Evolutionary conservation across 1,139 yeast species (phyloP).

Genomic region (Geotrichum candidum): DNA sequence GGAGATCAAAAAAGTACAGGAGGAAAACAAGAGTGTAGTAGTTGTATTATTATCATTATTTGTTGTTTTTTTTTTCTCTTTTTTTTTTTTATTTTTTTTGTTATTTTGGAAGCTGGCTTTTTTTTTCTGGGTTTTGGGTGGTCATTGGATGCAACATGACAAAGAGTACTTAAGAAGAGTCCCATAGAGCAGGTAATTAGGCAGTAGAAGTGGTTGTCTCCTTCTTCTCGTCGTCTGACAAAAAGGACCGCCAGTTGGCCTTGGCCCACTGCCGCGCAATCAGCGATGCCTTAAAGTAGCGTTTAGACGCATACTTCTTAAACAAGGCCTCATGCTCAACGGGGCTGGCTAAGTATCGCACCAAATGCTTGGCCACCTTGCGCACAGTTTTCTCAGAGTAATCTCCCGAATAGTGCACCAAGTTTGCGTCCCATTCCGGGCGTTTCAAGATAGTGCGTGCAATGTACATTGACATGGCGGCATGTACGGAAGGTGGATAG

Average conservation of each 20-base stretch:
- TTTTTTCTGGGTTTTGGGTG: not conserved
- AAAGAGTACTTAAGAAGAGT: not conserved
- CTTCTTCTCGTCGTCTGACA: not conserved
- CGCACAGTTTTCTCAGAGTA: constrained; percentile 67
- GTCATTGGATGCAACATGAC: not conserved
- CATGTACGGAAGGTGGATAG: constrained; percentile 53
- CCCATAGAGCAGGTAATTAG: not conserved
- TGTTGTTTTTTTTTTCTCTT: not conserved
- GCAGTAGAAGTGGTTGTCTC: not conserved
- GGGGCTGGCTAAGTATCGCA: constrained; percentile 76
- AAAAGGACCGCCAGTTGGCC: constrained; percentile 29
- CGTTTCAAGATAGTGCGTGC: constrained; percentile 74
- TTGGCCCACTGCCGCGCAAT: constrained; percentile 91
- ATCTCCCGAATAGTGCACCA: constrained; percentile 90
- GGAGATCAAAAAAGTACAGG: not conserved
- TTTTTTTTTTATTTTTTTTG: not conserved
- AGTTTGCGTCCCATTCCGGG: constrained; percentile 57
- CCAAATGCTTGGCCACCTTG: constrained; percentile 65
- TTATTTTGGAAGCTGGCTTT: not conserved
- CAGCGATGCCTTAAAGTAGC: constrained; percentile 85
- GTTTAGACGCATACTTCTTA: constrained; percentile 86
- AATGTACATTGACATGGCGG: constrained; percentile 89
- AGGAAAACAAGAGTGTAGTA: not conserved
- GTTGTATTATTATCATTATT: not conserved
- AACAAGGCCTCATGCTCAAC: constrained; percentile 89